These are phyloP conservation scores for Naematelia encephala DNA, from an alignment of 768 basidiomycete genomes.

Conservation along the genomic window DNA sequence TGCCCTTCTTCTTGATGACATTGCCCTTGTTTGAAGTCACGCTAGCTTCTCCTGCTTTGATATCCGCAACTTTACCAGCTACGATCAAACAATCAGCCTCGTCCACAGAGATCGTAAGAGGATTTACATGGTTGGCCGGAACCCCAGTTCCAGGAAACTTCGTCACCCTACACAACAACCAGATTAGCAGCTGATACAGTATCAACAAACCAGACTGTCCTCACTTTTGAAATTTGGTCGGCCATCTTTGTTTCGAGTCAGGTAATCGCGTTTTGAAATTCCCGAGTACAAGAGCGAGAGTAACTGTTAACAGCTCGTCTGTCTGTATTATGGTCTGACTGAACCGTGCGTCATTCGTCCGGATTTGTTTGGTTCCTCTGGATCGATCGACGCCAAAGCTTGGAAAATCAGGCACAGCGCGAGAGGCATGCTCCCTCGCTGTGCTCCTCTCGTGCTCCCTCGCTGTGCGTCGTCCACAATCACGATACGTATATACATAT, in stretches of 20 bases:
- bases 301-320: too few relatives aligned
- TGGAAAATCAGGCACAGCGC: too few relatives aligned
- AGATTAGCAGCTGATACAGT: too few relatives aligned
- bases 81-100: background rate
- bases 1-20: constrained; percentile 54
- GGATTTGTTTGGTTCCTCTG: background rate
- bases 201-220: too few relatives aligned
- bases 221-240: constrained; percentile 4
- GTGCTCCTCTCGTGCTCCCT: too few relatives aligned
- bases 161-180: constrained; percentile 42
- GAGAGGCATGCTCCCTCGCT: too few relatives aligned
- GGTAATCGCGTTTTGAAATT: too few relatives aligned
- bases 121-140: constrained; percentile 40
- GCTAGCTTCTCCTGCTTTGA: constrained; percentile 54
- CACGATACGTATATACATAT: background rate
- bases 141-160: constrained; percentile 50
- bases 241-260: background rate
- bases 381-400: background rate
- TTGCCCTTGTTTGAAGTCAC: constrained; percentile 58
- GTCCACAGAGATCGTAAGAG: too few relatives aligned
- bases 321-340: too few relatives aligned
- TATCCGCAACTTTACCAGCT: constrained; percentile 53
- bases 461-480: too few relatives aligned
- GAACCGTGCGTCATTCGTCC: too few relatives aligned
- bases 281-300: too few relatives aligned